A percentile compares a stretch with the other conserved stretches of the same genome.
These are phyloP conservation scores for Hypoxylon cercidicola DNA, from an alignment of 495 filamentous ascomycete genomes.

Conservation along the genomic window DNA sequence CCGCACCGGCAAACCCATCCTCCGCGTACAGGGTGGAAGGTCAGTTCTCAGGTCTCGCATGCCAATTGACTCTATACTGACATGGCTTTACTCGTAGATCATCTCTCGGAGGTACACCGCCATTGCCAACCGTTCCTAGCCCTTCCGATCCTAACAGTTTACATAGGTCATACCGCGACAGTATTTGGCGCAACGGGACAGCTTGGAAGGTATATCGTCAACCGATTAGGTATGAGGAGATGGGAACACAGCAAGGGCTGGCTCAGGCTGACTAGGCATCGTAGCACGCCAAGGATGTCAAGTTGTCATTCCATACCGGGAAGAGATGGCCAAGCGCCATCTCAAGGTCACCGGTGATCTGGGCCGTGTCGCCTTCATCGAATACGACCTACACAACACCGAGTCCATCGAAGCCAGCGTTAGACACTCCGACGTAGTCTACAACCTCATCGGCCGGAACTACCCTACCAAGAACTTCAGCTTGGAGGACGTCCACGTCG, in stretches of 20 bases:
- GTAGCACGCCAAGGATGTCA: slow-evolving; percentile 90
- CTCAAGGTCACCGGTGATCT: slow-evolving; percentile 95
- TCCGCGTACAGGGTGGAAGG: slow-evolving; percentile 85
- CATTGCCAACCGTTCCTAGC: slow-evolving; percentile 37
- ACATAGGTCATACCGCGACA: slow-evolving; percentile 88
- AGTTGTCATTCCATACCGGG: slow-evolving; percentile 91
- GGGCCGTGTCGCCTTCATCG: slow-evolving; percentile 86
- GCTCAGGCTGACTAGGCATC: slow-evolving; percentile 47
- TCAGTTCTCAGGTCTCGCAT: slow-evolving; percentile 53
- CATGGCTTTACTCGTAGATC: slow-evolving; percentile 62
- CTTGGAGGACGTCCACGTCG: slow-evolving; percentile 91
- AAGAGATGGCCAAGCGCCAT: slow-evolving; percentile 98
- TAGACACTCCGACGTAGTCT: slow-evolving; percentile 95
- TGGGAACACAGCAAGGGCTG: slow-evolving; percentile 8
- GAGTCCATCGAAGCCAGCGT: slow-evolving; percentile 96
- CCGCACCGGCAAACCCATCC: slow-evolving; percentile 85
- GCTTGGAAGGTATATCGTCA: slow-evolving; percentile 96
- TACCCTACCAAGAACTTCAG: slow-evolving; percentile 99
- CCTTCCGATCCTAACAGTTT: slow-evolving; percentile 45
- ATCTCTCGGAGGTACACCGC: slow-evolving; percentile 78
- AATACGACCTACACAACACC: slow-evolving; percentile 96
- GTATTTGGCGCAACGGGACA: slow-evolving; percentile 98
- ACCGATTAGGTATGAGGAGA: slow-evolving; percentile 78
- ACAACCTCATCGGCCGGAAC: slow-evolving; percentile 91
- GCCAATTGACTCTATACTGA: slow-evolving; percentile 36